Conservation (phyloP, 768 basidiomycete genomes). For the Wakefieldia striispora region DNA sequence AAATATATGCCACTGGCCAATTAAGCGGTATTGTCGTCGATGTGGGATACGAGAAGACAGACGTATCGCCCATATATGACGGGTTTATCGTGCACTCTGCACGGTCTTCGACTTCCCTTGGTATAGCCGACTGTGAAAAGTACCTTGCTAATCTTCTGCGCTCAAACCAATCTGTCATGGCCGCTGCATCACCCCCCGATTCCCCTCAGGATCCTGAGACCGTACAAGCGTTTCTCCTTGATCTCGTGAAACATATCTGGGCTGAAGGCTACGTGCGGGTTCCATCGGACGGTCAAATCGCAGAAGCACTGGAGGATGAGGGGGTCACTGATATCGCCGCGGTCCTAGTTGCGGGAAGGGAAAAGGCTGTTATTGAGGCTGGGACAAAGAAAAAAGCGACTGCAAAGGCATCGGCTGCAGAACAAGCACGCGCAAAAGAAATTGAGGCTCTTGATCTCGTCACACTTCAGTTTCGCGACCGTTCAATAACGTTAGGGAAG, state of each 20-base stretch:
- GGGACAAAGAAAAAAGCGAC: conserved; percentile 76
- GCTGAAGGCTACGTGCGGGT: conserved; percentile 66
- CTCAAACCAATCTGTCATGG: conserved; percentile 62
- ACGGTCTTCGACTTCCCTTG: conserved; percentile 57
- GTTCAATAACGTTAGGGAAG: conserved; percentile 74
- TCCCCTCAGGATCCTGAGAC: conserved; percentile 45
- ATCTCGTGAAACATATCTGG: conserved; percentile 65
- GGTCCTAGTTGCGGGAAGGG: conserved; percentile 86
- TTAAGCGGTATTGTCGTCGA: conserved; percentile 80
- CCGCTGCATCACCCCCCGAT: conserved; percentile 54
- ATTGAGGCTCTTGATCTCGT: conserved; percentile 84
- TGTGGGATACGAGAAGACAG: conserved; percentile 72
- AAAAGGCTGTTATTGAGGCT: conserved; percentile 83
- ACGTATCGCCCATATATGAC: conserved; percentile 77
- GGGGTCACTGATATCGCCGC: conserved; percentile 90
- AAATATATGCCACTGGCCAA: conserved; percentile 74
- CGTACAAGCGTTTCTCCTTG: conserved; percentile 51
- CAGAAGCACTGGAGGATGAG: conserved; percentile 65
- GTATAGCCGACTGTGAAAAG: conserved; percentile 67
- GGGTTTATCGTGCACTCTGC: conserved; percentile 58
- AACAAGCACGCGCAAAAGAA: conserved; percentile 76
- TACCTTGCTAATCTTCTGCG: conserved; percentile 75
- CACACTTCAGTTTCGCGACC: conserved; percentile 67
- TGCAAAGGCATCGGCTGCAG: conserved; percentile 72
- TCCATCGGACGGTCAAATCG: conserved; percentile 71